Evolutionary conservation across 2,329 filamentous ascomycete genomes (phyloP), one percentile per base, ranked within the genome.

Genomic region (Verticillium albo-atrum): DNA sequence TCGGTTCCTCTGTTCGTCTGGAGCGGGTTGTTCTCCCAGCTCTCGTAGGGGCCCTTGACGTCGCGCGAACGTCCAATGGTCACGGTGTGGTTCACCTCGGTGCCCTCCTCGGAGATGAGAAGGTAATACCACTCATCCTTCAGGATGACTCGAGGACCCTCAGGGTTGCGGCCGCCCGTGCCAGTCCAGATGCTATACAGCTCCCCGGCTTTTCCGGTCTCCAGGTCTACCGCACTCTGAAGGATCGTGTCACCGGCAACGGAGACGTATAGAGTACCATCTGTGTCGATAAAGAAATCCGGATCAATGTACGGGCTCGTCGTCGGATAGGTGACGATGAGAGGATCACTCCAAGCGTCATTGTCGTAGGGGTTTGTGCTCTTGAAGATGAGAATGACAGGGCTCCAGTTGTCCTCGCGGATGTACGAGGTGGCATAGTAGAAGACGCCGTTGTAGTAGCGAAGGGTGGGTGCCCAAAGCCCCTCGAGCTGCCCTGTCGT

Each of bases 281-380:
- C 78, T 1, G 77, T 76, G 56, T 86, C 80, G 79, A 82, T 86
- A 63, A 84, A 82, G 1, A 71, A 37, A 9, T 71, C 9, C 0
- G 82, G 80, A 57, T 87, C 85, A 37, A 78, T 68, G 25, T 53
- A 53, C 7, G 51, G 51, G 25, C 51, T 68, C 70, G 68, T 50
- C 60, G 25, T 61, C 50, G 6, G 60, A 23, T 72, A 72, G 1
- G 70, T 65, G 53, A 78, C 72, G 23, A 61, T 66, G 10, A 72
- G 0, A 63, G 66, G 76, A 30, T 79, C 75, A 0, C 70, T 72
- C 79, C 79, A 82, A 0, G 70, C 61, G 0, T 63, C 62, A 27
- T 73, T 69, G 59, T 71, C 65, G 51, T 74, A 78, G 1, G 75
- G 74, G 60, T 82, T 70, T 26, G 70, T 68, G 0, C 72, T 71